phyloP scores from a whole-genome alignment of 2,329 filamentous ascomycete genomes.

The Orbilia javanica region DNA sequence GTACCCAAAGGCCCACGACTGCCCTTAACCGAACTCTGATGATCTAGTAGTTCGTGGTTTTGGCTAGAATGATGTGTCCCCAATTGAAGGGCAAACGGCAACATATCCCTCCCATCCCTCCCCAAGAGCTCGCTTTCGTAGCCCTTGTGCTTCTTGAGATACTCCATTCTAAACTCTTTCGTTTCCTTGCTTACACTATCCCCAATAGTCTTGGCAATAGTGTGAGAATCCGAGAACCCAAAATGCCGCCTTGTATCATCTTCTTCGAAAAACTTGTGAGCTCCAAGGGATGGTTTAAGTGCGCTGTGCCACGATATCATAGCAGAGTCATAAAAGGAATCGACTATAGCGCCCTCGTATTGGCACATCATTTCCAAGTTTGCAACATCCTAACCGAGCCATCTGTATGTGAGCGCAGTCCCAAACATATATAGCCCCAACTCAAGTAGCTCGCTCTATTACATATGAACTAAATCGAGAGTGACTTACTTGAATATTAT shows the following conservation, averaged over 20 bases:
- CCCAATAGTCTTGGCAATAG: conserved; percentile 18
- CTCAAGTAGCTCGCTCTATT: not conserved
- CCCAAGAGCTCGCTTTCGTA: conserved; percentile 15
- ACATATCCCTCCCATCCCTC: conserved; percentile 39
- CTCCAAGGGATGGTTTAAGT: conserved; percentile 73
- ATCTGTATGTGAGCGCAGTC: not conserved
- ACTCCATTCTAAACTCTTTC: conserved; percentile 9
- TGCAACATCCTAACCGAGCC: conserved; percentile 73
- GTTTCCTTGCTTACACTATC: conserved; percentile 8
- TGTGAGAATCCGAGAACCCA: conserved; percentile 39
- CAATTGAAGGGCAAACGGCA: conserved; percentile 43
- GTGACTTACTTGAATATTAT: conserved; percentile 73
- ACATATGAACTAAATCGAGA: not conserved
- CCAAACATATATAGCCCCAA: too few relatives aligned
- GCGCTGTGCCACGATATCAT: conserved; percentile 78
- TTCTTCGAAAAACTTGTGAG: conserved; percentile 64
- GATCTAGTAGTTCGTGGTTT: not conserved
- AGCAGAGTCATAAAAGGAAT: conserved; percentile 80
- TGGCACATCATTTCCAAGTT: conserved; percentile 86
- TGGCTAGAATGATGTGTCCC: not conserved
- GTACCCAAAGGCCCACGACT: conserved; percentile 21
- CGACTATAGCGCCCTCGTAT: conserved; percentile 80
- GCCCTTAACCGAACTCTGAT: not conserved
- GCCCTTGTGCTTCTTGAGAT: conserved; percentile 18
- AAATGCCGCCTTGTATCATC: conserved; percentile 24